Percentiles rank a stretch among this genome's conserved stretches.
These are phyloP conservation scores for Huntiella savannae DNA, from an alignment of 2,329 filamentous ascomycete species.

Conservation along the genomic window DNA sequence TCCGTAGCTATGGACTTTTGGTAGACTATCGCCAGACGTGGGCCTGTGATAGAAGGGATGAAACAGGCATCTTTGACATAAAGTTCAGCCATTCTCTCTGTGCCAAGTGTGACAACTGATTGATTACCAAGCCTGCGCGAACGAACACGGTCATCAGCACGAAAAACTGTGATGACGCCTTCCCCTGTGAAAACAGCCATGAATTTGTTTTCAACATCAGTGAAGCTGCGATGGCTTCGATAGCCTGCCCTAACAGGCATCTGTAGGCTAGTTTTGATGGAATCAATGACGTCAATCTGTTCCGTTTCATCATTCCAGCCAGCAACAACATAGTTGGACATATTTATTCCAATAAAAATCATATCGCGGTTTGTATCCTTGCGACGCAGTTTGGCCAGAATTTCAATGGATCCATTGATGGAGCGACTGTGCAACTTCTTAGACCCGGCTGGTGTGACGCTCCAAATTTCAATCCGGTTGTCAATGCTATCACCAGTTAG, in stretches of 20 bases:
- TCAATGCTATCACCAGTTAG: slow-evolving; percentile 42
- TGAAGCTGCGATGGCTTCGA: slow-evolving; percentile 30
- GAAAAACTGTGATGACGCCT: slow-evolving; percentile 36
- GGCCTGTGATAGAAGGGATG: slow-evolving; percentile 37
- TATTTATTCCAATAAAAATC: slow-evolving; percentile 81
- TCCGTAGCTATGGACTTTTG: slow-evolving; percentile 31
- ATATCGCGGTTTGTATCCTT: slow-evolving; percentile 58
- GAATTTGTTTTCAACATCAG: slow-evolving; percentile 56
- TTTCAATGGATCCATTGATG: slow-evolving; percentile 71
- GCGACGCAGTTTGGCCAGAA: slow-evolving; percentile 65
- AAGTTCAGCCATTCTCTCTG: slow-evolving; percentile 37
- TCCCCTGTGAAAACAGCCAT: slow-evolving; percentile 42
- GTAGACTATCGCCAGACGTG: slow-evolving; percentile 39
- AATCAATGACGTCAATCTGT: slow-evolving; percentile 31
- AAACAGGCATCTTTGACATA: slow-evolving; percentile 40
- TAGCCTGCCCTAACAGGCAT: no score
- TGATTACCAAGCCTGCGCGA: not conserved
- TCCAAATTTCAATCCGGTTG: slow-evolving; percentile 74
- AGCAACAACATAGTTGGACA: slow-evolving; percentile 77
- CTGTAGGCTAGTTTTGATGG: slow-evolving; percentile 34
- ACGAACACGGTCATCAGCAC: slow-evolving; percentile 22
- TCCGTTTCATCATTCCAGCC: slow-evolving; percentile 50
- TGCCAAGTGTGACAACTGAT: slow-evolving; percentile 22
- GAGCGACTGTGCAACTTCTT: slow-evolving; percentile 46
- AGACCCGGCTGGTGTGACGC: slow-evolving; percentile 43